A percentile compares a stretch with the other conserved stretches of the same genome.
Evolutionary conservation across 2,329 filamentous ascomycete genomes (phyloP).

Genomic region (Sclerotinia subarctica): DNA sequence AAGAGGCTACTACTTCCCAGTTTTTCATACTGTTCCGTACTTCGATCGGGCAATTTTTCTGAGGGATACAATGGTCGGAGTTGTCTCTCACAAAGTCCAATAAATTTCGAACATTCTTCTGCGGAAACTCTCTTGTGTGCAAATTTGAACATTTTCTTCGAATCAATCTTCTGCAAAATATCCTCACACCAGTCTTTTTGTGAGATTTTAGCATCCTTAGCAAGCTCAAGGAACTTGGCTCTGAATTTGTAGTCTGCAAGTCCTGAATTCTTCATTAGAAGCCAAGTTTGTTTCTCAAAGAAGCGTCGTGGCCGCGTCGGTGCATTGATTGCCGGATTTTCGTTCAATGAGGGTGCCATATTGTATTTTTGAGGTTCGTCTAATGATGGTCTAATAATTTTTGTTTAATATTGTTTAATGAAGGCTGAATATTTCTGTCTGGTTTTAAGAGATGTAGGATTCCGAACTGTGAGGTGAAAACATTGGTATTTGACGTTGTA

Average conservation of each 20-base stretch:
- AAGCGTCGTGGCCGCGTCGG: background rate
- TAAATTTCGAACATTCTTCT: background rate
- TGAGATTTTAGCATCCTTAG: background rate
- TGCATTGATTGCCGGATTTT: background rate
- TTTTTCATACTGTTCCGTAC: background rate
- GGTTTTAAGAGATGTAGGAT: background rate
- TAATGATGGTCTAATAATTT: background rate
- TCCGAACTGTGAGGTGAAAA: fast-evolving
- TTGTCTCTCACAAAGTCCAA: background rate
- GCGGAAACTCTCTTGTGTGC: background rate
- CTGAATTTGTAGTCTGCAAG: background rate
- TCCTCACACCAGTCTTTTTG: background rate
- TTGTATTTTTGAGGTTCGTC: background rate
- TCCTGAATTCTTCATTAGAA: background rate
- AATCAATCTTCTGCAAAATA: background rate
- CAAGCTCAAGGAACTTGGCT: background rate
- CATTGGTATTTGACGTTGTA: background rate
- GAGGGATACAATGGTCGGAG: background rate
- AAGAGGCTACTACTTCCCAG: background rate
- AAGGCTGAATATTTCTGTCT: background rate
- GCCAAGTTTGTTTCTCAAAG: background rate
- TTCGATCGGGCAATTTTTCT: background rate
- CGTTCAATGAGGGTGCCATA: background rate
- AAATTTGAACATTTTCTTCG: background rate
- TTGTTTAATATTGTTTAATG: background rate